Evolutionary conservation across 2,329 filamentous ascomycete genomes (phyloP), one percentile per base, ranked within the genome.

Genomic region (Fusarium longipes): DNA sequence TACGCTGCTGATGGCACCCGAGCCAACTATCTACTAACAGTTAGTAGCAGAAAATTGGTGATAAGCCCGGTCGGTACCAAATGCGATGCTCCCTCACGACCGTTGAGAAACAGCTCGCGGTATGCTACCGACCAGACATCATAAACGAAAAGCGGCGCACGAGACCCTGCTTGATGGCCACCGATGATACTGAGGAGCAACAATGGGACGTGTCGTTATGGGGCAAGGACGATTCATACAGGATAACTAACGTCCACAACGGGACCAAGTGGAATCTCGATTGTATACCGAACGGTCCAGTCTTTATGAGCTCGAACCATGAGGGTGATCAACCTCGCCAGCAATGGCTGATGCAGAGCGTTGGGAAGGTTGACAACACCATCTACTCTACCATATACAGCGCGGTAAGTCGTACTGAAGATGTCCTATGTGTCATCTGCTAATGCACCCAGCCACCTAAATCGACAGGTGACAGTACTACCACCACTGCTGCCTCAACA

Each of bases 331-430:
- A 78, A 48, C 65, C 66, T 2, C 75, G 76, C 1, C 77, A 78
- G 35, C 76, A 74, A 11, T 79, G 77, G 77, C 60, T 78, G 39
- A 71, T 78, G 68, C 74, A 72, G 5, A 78, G 76, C 17, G 71
- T 69, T 1, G 68, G 65, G 2, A 32, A 70, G 1, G 73, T 79
- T 0, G 55, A 79, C 29, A 74, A 79, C 15, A 71, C 71, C 1
- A 75, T 73, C 4, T 79, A 74, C 40, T 78, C 75, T 1, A 79
- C 77, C 0, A 65, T 71, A 10, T 78, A 76, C 20, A 50, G 43
- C 1, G 58, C 32, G 6, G 60, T 63, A 30, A 40, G 60, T 32
- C 2, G 1, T 3, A 4, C 1, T 6, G 0, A 0, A 36, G 5
- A 6, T 14, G 14, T 1, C 5, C 2, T 6, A 4, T 7, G 4